These are phyloP conservation scores for Vigna angularis DNA, from an alignment of 306 rosid genomes.

Conservation along the genomic window DNA sequence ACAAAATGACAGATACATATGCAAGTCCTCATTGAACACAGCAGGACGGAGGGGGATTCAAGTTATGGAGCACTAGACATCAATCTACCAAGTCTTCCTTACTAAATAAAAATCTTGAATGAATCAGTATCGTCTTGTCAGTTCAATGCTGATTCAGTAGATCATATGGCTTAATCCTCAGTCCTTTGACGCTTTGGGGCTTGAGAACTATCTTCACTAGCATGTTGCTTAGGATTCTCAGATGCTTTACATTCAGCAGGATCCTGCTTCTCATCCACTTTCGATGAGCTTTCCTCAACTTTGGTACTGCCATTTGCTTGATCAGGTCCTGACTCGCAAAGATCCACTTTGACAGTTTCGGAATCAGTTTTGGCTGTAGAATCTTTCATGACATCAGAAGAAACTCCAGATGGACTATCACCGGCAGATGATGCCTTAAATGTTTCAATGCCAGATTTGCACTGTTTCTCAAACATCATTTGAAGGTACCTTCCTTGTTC, in stretches of 20 bases:
- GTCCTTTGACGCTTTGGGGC: conserved; percentile 72
- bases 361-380: conserved; percentile 60
- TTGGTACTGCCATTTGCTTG: conserved; percentile 47
- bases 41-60: conserved; percentile 29
- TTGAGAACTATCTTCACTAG: conserved; percentile 51
- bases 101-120: conserved; percentile 46
- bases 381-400: conserved; percentile 56
- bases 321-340: conserved; percentile 43
- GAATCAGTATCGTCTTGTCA: conserved; percentile 51
- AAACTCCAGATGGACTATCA: conserved; percentile 53
- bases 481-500: conserved; percentile 97
- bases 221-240: conserved; percentile 51
- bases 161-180: conserved; percentile 54
- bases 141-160: conserved; percentile 59
- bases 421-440: conserved; percentile 54
- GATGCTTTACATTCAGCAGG: conserved; percentile 48
- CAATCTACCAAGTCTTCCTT: conserved; percentile 47
- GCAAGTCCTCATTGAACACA: conserved; percentile 34
- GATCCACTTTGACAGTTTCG: conserved; percentile 57
- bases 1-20: conserved; percentile 38
- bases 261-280: conserved; percentile 51
- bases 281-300: conserved; percentile 43
- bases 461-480: conserved; percentile 95
- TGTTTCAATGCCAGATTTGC: conserved; percentile 57
- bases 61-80: conserved; percentile 50